These are phyloP conservation scores for Acrodontium crateriforme DNA, from an alignment of 2,329 filamentous ascomycete genomes.

Conservation along the genomic window DNA sequence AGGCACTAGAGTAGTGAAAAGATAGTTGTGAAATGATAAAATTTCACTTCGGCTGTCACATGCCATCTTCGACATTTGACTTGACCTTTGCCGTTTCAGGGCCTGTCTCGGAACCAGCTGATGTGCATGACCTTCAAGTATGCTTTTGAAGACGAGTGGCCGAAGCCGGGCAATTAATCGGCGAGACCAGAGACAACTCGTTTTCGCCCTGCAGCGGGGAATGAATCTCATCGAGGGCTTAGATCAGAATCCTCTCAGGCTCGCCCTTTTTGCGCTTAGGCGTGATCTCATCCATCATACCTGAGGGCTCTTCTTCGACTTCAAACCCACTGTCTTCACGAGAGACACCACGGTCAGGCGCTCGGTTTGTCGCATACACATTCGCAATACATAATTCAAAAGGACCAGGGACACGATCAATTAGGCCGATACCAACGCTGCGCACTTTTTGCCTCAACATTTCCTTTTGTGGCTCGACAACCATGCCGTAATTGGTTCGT, in stretches of 20 bases:
- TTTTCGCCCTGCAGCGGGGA: too few relatives aligned
- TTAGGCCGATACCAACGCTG: slow-evolving; percentile 76
- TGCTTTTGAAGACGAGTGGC: too few relatives aligned
- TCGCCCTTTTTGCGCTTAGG: slow-evolving; percentile 19
- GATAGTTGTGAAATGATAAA: too few relatives aligned
- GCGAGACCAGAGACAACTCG: too few relatives aligned
- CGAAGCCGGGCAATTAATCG: too few relatives aligned
- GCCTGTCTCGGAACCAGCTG: too few relatives aligned
- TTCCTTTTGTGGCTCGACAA: slow-evolving; percentile 85
- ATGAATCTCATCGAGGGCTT: too few relatives aligned
- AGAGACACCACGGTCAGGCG: slow-evolving; percentile 20
- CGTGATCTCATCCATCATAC: slow-evolving; percentile 20
- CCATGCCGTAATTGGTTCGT: slow-evolving; percentile 80
- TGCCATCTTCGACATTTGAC: too few relatives aligned
- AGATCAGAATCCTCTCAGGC: slow-evolving; percentile 24
- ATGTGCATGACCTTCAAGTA: too few relatives aligned
- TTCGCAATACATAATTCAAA: slow-evolving; percentile 77
- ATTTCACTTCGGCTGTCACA: too few relatives aligned
- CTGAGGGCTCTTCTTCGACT: slow-evolving; percentile 11
- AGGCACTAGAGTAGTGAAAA: too few relatives aligned
- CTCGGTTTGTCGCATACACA: slow-evolving; percentile 79
- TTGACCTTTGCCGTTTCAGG: too few relatives aligned
- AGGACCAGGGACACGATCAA: slow-evolving; percentile 74
- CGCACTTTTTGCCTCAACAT: slow-evolving; percentile 75
- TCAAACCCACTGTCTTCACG: slow-evolving; percentile 19